Base-by-base conservation (phyloP, 139 green algal genomes). In the Chlorella sp. region DNA sequence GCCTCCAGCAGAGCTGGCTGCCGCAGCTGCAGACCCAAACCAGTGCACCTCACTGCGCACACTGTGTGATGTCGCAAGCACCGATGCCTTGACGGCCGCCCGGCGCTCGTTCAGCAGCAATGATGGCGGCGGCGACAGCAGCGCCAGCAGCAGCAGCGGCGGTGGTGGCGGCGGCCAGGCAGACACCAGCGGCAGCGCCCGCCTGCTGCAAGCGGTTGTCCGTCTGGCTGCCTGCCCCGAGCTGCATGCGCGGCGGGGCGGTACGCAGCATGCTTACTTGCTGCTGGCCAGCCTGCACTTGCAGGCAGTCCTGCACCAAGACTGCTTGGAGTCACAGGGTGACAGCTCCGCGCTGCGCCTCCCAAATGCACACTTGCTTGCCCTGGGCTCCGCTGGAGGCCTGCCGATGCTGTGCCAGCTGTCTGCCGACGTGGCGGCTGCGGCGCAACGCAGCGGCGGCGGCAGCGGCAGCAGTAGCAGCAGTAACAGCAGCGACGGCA, bases 321-420 rank as follows among this genome's bases (percentile, higher is more conserved):
- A 72, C 65, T 30, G 26, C 7, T 5, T n/a, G 0, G 7, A 20
- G 65, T 9, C 6, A n/a, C 13, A 38, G 65, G 62, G 28, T 4
- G 34, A n/a, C 65, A 34, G n/a, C n/a, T 2, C 13, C 11, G 65
- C 32, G 30, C 4, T 34, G 65, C 65, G 17, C 9, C 65, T 34
- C 13, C n/a, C n/a, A n/a, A n/a, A n/a, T n/a, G n/a, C n/a, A n/a
- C 65, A 43, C 7, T 13, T 72, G 32, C 65, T 38, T 14, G 30
- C 11, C n/a, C 4, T 72, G 65, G 65, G 65, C n/a, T 26, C n/a
- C 65, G n/a, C 65, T n/a, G 65, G 65, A 20, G 65, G 65, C 30
- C 65, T 72, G 65, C 65, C 65, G 65, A 32, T 72, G 65, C 65
- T 72, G 24, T 72, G 65, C 65, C 30, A 34, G 65, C n/a, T 72